These are phyloP conservation scores for Stagonosporopsis cucurbitacearum DNA, from an alignment of 2,329 filamentous ascomycete genomes.

Conservation along the genomic window DNA sequence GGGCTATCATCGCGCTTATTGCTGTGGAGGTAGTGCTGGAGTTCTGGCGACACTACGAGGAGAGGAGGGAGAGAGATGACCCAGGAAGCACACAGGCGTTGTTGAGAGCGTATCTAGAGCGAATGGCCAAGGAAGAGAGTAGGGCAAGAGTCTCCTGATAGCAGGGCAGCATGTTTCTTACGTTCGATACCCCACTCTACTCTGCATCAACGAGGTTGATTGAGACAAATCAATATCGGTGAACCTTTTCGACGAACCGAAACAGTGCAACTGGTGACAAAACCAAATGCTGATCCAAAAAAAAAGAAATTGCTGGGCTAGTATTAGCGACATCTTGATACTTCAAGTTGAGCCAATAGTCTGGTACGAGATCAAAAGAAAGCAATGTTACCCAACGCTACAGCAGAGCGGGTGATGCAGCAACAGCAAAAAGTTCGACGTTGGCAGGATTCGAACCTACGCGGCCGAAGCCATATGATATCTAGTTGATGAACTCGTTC, in stretches of 20 bases:
- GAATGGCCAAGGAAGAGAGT: background rate
- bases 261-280: too few relatives aligned
- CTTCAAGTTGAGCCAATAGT: too few relatives aligned
- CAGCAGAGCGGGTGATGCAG: background rate
- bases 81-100: constrained; percentile 51
- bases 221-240: background rate
- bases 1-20: constrained; percentile 95
- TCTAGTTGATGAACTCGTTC: constrained; percentile 26
- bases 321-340: too few relatives aligned
- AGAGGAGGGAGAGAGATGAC: constrained; percentile 57
- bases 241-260: too few relatives aligned
- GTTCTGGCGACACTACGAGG: constrained; percentile 73
- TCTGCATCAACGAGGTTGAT: background rate
- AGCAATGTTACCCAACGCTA: too few relatives aligned
- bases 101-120: constrained; percentile 46
- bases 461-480: constrained; percentile 39
- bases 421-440: constrained; percentile 12
- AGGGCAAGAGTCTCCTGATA: background rate
- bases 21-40: constrained; percentile 91
- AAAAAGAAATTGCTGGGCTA: too few relatives aligned
- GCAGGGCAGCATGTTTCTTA: background rate
- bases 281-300: too few relatives aligned
- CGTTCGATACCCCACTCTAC: background rate
- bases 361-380: too few relatives aligned
- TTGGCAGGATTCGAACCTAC: constrained; percentile 30